These are phyloP conservation scores for Leccinum uliginosum DNA, from an alignment of 768 basidiomycete genomes.

Conservation along the genomic window DNA sequence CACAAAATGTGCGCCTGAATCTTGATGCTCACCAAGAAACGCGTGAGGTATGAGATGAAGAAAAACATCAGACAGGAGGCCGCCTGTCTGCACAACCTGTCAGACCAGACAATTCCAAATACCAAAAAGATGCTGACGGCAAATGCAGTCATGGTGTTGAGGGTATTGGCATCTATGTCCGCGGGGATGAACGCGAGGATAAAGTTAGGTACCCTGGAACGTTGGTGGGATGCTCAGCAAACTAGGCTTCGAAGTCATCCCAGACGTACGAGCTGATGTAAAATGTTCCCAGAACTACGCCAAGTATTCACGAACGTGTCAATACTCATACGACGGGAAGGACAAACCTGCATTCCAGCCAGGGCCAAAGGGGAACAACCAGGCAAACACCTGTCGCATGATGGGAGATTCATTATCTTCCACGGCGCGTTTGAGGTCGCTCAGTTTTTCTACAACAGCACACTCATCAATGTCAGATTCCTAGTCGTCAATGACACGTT, in stretches of 20 bases:
- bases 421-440: conserved; percentile 54
- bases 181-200: conserved; percentile 93
- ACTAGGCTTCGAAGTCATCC: conserved; percentile 15
- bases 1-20: conserved; percentile 66
- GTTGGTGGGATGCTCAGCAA: conserved; percentile 18
- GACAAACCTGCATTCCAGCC: conserved; percentile 72
- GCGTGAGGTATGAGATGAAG: conserved; percentile 88
- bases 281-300: conserved; percentile 78
- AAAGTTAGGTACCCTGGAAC: conserved; percentile 81
- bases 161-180: conserved; percentile 75
- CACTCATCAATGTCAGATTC: conserved; percentile 43
- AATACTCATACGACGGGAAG: conserved; percentile 3
- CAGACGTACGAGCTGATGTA: conserved; percentile 89
- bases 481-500: conserved; percentile 26
- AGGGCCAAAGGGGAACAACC: conserved; percentile 87
- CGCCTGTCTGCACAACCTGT: conserved; percentile 60
- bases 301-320: conserved; percentile 20
- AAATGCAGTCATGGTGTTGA: conserved; percentile 94
- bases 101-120: conserved; percentile 15
- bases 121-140: conserved; percentile 50
- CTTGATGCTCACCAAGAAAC: conserved; percentile 85
- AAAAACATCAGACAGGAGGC: conserved; percentile 89
- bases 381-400: conserved; percentile 74
- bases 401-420: conserved; percentile 66
- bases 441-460: conserved; percentile 41